phyloP scores from a whole-genome alignment of 108 stramenopile genomes.

The Cyclotella sp. region DNA sequence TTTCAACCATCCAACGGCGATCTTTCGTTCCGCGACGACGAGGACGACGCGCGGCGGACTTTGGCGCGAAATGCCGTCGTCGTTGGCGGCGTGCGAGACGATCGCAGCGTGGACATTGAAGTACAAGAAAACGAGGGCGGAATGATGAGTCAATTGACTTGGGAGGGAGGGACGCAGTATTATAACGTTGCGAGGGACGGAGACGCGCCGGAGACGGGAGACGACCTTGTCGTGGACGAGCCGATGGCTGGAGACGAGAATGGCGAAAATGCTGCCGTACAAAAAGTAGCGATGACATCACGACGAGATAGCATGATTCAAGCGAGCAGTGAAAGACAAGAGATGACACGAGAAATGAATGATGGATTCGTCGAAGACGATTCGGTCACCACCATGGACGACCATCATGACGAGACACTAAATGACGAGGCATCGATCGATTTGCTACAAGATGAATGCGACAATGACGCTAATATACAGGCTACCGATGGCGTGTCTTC shows the following conservation, averaged over 20 bases:
- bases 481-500: neutral
- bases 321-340: neutral
- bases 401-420: neutral
- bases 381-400: slow-evolving; percentile 10
- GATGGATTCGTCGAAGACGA: slow-evolving; percentile 1
- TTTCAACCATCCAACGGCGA: too few species aligned
- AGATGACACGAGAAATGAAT: neutral
- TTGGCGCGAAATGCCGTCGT: too few species aligned
- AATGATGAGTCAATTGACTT: neutral
- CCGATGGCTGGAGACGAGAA: neutral
- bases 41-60: too few species aligned
- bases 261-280: neutral
- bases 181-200: neutral
- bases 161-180: slow-evolving; percentile 2
- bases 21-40: too few species aligned
- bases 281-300: neutral
- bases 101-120: too few species aligned
- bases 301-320: too few species aligned
- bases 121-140: neutral
- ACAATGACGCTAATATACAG: neutral
- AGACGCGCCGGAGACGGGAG: neutral
- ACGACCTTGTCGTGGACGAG: neutral
- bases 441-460: slow-evolving; percentile 20
- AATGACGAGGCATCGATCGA: slow-evolving; percentile 20
- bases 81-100: too few species aligned